A percentile compares a stretch with the other conserved stretches of the same genome.
Conservation (phyloP, 2,329 filamentous ascomycete species). For the Pestalotiopsis sp. region DNA sequence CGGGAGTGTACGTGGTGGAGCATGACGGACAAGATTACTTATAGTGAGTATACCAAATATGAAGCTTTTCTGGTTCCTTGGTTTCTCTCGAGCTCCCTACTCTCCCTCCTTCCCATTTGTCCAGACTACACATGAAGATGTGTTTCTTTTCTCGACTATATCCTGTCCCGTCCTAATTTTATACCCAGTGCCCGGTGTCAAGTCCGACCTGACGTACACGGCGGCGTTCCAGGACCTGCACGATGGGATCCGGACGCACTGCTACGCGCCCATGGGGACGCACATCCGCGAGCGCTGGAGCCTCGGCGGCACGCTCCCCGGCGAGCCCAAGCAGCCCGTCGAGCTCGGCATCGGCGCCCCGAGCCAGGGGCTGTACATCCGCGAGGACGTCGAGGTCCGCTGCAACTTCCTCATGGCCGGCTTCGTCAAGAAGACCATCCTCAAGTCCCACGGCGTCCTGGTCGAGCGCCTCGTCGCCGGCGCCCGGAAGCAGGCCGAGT, state of each 20-base stretch:
- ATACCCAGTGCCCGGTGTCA: constrained; percentile 60
- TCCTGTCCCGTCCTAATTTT: neutral
- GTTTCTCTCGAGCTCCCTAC: neutral
- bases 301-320: constrained; percentile 71
- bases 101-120: neutral
- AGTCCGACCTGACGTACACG: constrained; percentile 75
- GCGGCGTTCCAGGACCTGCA: constrained; percentile 78
- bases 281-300: constrained; percentile 81
- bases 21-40: constrained; percentile 76
- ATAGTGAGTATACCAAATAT: constrained; percentile 33
- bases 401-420: constrained; percentile 76
- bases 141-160: neutral
- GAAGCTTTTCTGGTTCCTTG: neutral
- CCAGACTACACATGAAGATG: neutral
- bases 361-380: constrained; percentile 71
- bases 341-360: constrained; percentile 72
- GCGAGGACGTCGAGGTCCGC: constrained; percentile 83
- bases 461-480: constrained; percentile 61
- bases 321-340: constrained; percentile 66
- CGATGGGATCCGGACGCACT: constrained; percentile 78
- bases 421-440: constrained; percentile 83
- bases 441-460: constrained; percentile 72
- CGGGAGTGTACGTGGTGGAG: constrained; percentile 76
- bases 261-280: constrained; percentile 80
- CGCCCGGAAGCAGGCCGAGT: constrained; percentile 16